Percentiles rank a stretch among this genome's conserved stretches.
Conservation (phyloP, 129 eudicot genomes). For the Ambrosia artemisiifolia region DNA sequence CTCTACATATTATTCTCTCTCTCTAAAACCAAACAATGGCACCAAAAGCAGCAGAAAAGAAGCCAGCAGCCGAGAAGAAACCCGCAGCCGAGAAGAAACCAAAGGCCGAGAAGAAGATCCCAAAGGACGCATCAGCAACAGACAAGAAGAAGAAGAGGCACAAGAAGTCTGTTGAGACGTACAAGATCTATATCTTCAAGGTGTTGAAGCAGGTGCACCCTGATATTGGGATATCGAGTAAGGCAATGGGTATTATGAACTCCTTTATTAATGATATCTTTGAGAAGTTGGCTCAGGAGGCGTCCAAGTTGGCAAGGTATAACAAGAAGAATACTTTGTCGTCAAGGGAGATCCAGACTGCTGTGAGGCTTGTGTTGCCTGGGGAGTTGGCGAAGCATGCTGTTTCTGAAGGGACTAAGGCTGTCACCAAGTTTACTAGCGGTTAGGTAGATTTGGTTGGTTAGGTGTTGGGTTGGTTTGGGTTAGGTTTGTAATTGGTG, state of each 20-base stretch:
- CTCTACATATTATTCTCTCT: background rate
- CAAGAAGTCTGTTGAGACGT: conserved; percentile 37
- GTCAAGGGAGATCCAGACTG: conserved; percentile 37
- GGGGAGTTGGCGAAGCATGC: conserved; percentile 46
- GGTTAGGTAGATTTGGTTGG: conserved; percentile 6
- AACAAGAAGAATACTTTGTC: conserved; percentile 25
- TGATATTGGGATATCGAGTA: conserved; percentile 22
- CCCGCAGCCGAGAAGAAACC: conserved; percentile 44
- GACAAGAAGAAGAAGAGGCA: conserved; percentile 45
- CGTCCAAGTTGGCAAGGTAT: conserved; percentile 35
- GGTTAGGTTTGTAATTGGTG: background rate
- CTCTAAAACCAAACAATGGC: conserved; percentile 5
- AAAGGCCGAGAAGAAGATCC: conserved; percentile 42
- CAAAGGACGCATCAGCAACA: conserved; percentile 33
- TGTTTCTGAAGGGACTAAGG: conserved; percentile 37
- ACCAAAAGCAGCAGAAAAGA: conserved; percentile 36
- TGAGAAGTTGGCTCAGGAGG: conserved; percentile 24
- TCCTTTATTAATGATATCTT: conserved; percentile 13
- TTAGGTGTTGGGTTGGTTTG: too few species aligned
- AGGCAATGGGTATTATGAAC: conserved; percentile 28
- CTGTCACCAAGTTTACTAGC: conserved; percentile 40
- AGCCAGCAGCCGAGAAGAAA: conserved; percentile 35
- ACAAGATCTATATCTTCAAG: conserved; percentile 42
- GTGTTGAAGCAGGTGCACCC: conserved; percentile 39
- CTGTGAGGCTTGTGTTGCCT: conserved; percentile 39